Evolutionary conservation across 176 grass and related monocot genomes (phyloP), one percentile per base, ranked within the genome.

Genomic region (Raddia distichophylla): DNA sequence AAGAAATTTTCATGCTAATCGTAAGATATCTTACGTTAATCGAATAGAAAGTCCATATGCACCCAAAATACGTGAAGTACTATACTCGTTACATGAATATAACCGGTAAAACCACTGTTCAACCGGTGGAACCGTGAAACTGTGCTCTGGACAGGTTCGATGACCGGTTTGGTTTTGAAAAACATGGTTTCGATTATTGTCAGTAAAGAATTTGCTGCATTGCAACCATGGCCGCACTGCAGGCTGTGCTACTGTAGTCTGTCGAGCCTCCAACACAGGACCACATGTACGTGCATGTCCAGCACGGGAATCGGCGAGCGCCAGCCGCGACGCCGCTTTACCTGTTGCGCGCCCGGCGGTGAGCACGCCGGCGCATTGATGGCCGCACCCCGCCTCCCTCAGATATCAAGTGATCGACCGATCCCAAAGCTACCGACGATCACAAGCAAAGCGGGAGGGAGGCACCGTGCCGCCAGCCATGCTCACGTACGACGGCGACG

Each of bases 341-440:
- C 73, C 79, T 43, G 63, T 45, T 56, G 5, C 66, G 52, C 22
- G 20, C 32, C 78, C 73, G 43, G 83, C 77, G 73, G 77, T 80
- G 73, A 47, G 33, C 67, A 59, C 83, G 83, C 79, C 79, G 79
- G 73, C 34, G 88, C 83, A 83, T 79, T 83, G 7, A 82, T 77
- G 60, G 34, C 16, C 16, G 37, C 48, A 7, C 19, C 5, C 63
- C 22, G 32, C 15, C 51, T 0, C 52, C 17, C 72, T 10, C 52
- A 43, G 42, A 9, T 2, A 15, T 56, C 73, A 13, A 75, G 6
- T 44, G 56, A n/a, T 17, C 52, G 6, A 40, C 20, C 10, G 50
- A 65, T 15, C 58, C 46, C 69, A 64, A 64, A 82, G 70, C 70
- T 65, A 48, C 27, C 35, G 49, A 32, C 75, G 49, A 32, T 80